Percentiles rank a stretch among this genome's conserved stretches.
phyloP scores from a whole-genome alignment of 768 basidiomycete species.

The Termitomyces sp. region DNA sequence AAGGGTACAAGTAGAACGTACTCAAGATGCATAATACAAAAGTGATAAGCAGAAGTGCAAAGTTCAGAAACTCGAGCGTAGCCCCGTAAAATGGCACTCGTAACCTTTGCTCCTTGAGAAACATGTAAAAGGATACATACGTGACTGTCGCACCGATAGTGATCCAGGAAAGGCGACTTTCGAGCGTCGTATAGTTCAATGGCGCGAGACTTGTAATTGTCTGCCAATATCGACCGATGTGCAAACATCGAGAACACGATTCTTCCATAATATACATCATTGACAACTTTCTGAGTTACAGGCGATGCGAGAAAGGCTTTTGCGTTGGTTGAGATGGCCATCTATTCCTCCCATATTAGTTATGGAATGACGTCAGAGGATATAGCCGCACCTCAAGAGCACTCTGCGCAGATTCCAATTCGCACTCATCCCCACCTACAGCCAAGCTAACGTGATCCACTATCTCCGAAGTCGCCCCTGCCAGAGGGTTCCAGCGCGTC shows the following conservation, averaged over 20 bases:
- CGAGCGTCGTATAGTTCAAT: constrained; percentile 72
- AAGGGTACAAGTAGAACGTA: constrained; percentile 34
- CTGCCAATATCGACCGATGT: constrained; percentile 76
- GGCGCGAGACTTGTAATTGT: constrained; percentile 82
- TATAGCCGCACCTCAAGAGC: constrained; percentile 71
- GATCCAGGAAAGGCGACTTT: constrained; percentile 73
- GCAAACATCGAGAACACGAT: constrained; percentile 64
- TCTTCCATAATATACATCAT: constrained; percentile 83
- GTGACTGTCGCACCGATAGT: constrained; percentile 57
- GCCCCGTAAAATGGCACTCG: constrained; percentile 81
- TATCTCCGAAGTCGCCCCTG: constrained; percentile 67
- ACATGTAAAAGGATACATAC: background rate
- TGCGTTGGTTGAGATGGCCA: constrained; percentile 84
- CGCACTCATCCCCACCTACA: constrained; percentile 57
- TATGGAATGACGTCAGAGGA: constrained; percentile 11
- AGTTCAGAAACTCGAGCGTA: constrained; percentile 78
- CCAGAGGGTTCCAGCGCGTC: constrained; percentile 80
- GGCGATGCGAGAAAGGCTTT: constrained; percentile 84
- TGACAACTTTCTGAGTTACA: constrained; percentile 83
- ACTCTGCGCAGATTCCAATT: constrained; percentile 70
- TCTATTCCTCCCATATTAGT: constrained; percentile 38
- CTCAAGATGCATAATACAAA: constrained; percentile 78
- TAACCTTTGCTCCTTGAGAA: constrained; percentile 42
- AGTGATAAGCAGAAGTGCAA: constrained; percentile 60
- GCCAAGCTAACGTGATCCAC: constrained; percentile 63